These are phyloP conservation scores for Elaeis oleifera DNA, from an alignment of 202 grass and related monocot species.

Conservation along the genomic window DNA sequence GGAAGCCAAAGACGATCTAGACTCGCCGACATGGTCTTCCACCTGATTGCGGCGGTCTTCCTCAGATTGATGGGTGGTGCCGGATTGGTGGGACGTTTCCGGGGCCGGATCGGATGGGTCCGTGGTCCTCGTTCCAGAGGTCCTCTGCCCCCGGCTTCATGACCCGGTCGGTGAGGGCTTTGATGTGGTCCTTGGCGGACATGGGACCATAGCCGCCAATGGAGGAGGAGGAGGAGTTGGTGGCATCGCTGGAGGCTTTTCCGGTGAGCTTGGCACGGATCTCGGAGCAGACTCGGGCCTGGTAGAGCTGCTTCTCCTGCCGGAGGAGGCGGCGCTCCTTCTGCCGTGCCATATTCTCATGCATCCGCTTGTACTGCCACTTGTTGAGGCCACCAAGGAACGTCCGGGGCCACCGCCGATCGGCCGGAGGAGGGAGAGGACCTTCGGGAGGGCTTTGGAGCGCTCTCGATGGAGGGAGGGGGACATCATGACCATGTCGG, in stretches of 20 bases:
- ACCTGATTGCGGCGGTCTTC: conserved; percentile 5
- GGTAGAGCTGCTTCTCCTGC: conserved; percentile 88
- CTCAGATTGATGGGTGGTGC: conserved; percentile 18
- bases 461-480: conserved; percentile 13
- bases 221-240: background rate
- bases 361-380: conserved; percentile 91
- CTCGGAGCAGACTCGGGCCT: conserved; percentile 69
- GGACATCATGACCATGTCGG: background rate
- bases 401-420: conserved; percentile 80
- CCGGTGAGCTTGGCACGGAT: conserved; percentile 36
- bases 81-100: background rate
- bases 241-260: background rate
- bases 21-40: background rate
- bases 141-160: conserved; percentile 63
- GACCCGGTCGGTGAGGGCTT: conserved; percentile 65
- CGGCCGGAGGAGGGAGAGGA: conserved; percentile 9
- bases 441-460: conserved; percentile 20
- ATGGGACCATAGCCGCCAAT: conserved; percentile 6
- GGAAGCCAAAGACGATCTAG: background rate
- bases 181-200: conserved; percentile 54
- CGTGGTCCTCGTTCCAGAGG: conserved; percentile 92
- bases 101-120: conserved; percentile 32
- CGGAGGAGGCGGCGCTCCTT: conserved; percentile 64
- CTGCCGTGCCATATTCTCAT: conserved; percentile 73
- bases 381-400: conserved; percentile 71